Conservation (phyloP, 108 stramenopile genomes). For the Cyclotella baltica region DNA sequence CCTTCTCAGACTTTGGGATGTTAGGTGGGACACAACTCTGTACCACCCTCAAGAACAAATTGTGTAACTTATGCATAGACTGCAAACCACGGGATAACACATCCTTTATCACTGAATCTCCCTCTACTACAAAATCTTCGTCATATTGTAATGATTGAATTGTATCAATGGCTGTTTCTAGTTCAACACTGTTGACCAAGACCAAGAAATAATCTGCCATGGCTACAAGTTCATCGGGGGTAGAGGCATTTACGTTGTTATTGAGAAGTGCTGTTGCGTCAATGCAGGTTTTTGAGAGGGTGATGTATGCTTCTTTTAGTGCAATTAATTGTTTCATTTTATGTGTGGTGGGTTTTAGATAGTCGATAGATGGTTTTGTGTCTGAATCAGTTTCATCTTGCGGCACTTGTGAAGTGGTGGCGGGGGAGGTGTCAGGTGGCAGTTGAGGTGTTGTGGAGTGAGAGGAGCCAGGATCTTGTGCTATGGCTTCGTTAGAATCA, state of each 20-base stretch:
- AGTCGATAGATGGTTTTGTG: not conserved
- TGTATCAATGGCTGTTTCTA: constrained; percentile 25
- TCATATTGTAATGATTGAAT: constrained; percentile 22
- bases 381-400: not conserved
- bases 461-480: constrained; percentile 8
- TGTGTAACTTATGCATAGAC: constrained; percentile 37
- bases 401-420: not conserved
- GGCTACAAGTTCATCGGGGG: constrained; percentile 33
- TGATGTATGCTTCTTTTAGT: constrained; percentile 15
- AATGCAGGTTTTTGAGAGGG: constrained; percentile 10
- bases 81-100: constrained; percentile 12
- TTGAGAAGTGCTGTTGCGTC: constrained; percentile 8
- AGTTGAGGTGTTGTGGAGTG: not conserved
- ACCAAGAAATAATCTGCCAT: constrained; percentile 38
- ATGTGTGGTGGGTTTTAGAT: not conserved
- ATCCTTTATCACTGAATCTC: not conserved
- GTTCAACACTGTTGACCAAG: constrained; percentile 24
- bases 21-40: constrained; percentile 38
- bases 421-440: not conserved
- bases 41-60: constrained; percentile 21
- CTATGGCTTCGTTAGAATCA: constrained; percentile 26
- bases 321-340: not conserved
- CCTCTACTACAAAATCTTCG: not conserved
- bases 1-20: not conserved
- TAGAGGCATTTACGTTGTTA: not conserved